Evolutionary conservation across 2,329 filamentous ascomycete genomes (phyloP).

Genomic region (Verticillium alfalfae): DNA sequence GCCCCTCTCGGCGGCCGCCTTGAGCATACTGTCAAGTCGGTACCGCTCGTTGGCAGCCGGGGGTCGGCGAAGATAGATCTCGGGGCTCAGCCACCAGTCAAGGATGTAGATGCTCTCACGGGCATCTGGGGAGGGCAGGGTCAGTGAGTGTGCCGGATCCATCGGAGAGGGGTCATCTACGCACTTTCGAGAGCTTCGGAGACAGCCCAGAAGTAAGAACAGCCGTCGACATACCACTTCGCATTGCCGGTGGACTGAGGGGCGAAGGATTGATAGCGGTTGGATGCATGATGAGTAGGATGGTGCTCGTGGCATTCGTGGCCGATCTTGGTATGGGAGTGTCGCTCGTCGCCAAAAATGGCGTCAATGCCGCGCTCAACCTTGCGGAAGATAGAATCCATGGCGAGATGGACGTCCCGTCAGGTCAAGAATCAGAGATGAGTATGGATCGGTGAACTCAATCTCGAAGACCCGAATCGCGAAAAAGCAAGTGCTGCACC

Average conservation of each 20-base stretch:
- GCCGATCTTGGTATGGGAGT: constrained; percentile 38
- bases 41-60: constrained; percentile 78
- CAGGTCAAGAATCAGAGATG: not conserved
- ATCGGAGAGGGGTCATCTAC: constrained; percentile 2
- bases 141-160: constrained; percentile 1
- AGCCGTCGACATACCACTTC: constrained; percentile 87
- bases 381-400: constrained; percentile 37
- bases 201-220: constrained; percentile 81
- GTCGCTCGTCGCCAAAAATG: constrained; percentile 31
- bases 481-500: not conserved
- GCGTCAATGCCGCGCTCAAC: constrained; percentile 35
- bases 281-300: constrained; percentile 33
- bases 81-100: constrained; percentile 87
- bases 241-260: constrained; percentile 66
- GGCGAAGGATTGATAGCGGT: constrained; percentile 65
- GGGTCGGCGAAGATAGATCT: constrained; percentile 80
- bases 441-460: not conserved
- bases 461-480: not conserved
- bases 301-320: constrained; percentile 35
- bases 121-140: constrained; percentile 43
- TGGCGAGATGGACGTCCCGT: constrained; percentile 11
- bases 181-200: constrained; percentile 67
- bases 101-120: constrained; percentile 77
- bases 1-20: constrained; percentile 75
- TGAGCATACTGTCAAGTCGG: constrained; percentile 75